Evolutionary conservation across 352 stramenopile genomes (phyloP).

Genomic region (Blastocystis sp.): DNA sequence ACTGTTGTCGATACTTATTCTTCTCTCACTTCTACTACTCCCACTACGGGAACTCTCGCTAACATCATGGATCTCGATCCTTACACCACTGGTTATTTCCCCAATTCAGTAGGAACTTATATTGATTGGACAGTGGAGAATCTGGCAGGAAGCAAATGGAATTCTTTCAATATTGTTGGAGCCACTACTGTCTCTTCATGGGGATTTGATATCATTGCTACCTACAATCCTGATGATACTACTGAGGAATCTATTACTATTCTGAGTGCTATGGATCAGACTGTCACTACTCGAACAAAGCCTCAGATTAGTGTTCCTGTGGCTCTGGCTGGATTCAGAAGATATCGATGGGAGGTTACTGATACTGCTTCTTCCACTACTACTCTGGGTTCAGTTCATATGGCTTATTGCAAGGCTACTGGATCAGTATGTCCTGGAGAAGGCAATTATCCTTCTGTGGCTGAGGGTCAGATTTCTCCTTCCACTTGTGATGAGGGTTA

Average conservation of each 20-base stretch:
- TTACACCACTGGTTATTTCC: background rate
- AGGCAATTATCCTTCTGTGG: background rate
- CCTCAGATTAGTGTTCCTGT: background rate
- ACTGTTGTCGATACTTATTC: constrained; percentile 14
- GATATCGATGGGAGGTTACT: background rate
- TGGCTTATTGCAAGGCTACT: constrained; percentile 6
- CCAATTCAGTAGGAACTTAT: background rate
- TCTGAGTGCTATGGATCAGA: background rate
- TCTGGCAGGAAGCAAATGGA: constrained; percentile 16
- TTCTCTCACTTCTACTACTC: background rate
- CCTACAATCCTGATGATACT: background rate
- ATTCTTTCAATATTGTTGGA: background rate
- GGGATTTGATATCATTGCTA: background rate
- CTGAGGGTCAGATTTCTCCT: constrained; percentile 46
- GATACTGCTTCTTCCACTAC: background rate
- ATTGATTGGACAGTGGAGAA: constrained; percentile 29
- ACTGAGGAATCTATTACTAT: background rate
- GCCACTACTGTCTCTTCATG: background rate
- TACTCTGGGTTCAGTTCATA: background rate
- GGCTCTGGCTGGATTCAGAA: background rate
- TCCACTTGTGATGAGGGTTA: background rate
- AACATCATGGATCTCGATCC: constrained; percentile 28
- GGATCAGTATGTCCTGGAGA: background rate
- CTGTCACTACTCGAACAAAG: background rate
- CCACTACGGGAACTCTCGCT: background rate